Evolutionary conservation across 2,329 filamentous ascomycete species (phyloP), one percentile per base, ranked within the genome.

Genomic region (Tetracladium maxilliforme): DNA sequence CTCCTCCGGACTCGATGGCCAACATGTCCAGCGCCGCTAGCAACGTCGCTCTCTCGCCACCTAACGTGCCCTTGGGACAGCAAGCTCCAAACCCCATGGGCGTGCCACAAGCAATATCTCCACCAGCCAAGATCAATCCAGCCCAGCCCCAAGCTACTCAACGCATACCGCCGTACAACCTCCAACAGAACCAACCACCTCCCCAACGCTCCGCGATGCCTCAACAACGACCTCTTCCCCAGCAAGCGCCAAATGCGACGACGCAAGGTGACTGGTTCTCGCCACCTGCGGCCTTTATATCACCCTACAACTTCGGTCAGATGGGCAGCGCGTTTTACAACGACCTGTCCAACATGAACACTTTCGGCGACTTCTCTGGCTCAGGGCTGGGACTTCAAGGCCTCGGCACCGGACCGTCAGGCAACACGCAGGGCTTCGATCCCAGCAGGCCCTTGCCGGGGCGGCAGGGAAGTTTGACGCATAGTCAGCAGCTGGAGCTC

Each of bases 401-500:
- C 48, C 17, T 42, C 48, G 4, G 52, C 58, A 26, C 53, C 50
- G 7, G 52, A 55, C 23, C 54, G 58, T 26, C 58, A 58, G 30
- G 57, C 53, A 12, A n/a, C n/a, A 52, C 55, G 22, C 58, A 58
- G 32, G 51, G 54, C 34, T 51, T 54, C 21, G 53, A 58, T 22
- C 49, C 52, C 8, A 54, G 52, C 29, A 52, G 51, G 16, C 43
- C 52, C 31, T 47, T 58, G 41, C 40, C 52, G 33, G 64, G 66
- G 43, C 65, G 61, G 30, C 70, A 70, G 39, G 82, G 72, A 35
- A 79, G 64, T 30, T 56, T 92, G 16, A 86, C 73, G 30, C 76
- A 84, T 34, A 69, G 82, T 41, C 81, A 92, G 48, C 82, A 90
- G 49, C 53, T 75, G 33, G 80, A 92, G 53, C 56, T 92, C 19